phyloP scores from a whole-genome alignment of 1,284 basidiomycete genomes.

The Rhodotorula sp. region DNA sequence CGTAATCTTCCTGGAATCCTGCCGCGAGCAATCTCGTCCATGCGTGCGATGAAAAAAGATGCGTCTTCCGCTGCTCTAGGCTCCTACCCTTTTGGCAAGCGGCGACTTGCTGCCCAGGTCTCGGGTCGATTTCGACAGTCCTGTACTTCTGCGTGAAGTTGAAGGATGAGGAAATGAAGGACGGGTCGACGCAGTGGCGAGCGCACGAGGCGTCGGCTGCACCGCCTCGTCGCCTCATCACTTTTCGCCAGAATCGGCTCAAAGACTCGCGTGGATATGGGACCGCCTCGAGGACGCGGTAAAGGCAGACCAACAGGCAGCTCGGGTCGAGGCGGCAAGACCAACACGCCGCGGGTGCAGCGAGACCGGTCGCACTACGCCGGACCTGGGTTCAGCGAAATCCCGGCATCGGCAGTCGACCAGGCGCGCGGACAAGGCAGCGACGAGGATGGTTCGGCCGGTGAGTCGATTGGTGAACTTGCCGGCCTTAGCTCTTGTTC shows the following conservation, averaged over 20 bases:
- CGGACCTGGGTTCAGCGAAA: constrained; percentile 22
- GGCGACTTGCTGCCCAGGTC: too few relatives aligned
- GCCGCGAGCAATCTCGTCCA: too few relatives aligned
- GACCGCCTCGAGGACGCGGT: neutral
- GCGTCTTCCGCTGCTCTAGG: too few relatives aligned
- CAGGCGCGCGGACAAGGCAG: constrained; percentile 15
- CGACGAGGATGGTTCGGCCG: neutral
- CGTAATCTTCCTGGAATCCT: too few relatives aligned
- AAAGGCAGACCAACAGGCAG: neutral
- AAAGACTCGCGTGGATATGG: neutral
- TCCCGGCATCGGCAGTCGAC: constrained; percentile 36
- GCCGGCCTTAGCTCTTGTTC: too few relatives aligned
- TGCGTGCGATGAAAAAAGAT: too few relatives aligned
- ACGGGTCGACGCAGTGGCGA: too few relatives aligned
- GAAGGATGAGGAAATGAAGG: too few relatives aligned
- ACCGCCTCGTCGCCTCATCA: neutral
- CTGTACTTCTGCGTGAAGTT: too few relatives aligned
- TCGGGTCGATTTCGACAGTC: too few relatives aligned
- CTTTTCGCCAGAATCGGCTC: neutral
- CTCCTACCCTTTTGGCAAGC: too few relatives aligned
- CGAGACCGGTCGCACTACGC: constrained; percentile 28
- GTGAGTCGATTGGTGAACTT: neutral
- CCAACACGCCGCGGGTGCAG: constrained; percentile 1
- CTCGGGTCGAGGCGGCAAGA: neutral
- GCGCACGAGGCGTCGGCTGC: neutral